Evolutionary conservation across 2,329 filamentous ascomycete species (phyloP).

Genomic region (Tetracladium maxilliforme): DNA sequence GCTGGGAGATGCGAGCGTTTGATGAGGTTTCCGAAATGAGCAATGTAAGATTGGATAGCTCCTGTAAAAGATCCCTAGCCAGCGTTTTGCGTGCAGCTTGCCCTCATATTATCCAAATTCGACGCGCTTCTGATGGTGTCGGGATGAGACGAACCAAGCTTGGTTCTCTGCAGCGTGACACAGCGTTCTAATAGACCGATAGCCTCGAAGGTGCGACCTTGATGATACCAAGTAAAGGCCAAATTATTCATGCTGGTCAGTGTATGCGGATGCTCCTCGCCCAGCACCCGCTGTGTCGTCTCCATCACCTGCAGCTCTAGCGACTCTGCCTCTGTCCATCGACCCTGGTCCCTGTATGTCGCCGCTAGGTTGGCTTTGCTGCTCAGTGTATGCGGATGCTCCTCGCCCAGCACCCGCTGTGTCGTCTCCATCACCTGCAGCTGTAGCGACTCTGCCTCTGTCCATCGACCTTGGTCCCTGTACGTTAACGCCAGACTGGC

Average conservation of each 20-base stretch:
- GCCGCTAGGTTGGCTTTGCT: constrained; percentile 1
- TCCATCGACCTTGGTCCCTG: constrained; percentile 1
- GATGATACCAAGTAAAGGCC: background rate
- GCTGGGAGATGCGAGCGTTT: too few species aligned
- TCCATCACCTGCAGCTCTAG: constrained; percentile 1
- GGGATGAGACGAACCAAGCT: too few species aligned
- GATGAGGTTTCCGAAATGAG: too few species aligned
- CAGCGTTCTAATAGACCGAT: too few species aligned
- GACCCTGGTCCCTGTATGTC: constrained; percentile 1
- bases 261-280: constrained; percentile 1
- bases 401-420: constrained; percentile 1
- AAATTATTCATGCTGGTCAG: constrained; percentile 1
- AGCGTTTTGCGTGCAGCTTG: too few species aligned
- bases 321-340: constrained; percentile 2
- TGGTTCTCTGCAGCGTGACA: too few species aligned
- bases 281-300: constrained; percentile 1
- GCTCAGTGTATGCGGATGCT: too few species aligned
- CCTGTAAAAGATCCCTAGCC: too few species aligned
- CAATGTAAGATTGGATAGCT: too few species aligned
- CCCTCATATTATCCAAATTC: too few species aligned
- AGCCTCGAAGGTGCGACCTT: background rate
- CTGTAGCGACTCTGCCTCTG: constrained; percentile 2
- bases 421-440: constrained; percentile 1
- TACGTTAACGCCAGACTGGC: constrained; percentile 1
- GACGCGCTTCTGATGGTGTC: too few species aligned